Conservation (phyloP, 306 rosid species). For the Lagenaria siceraria region DNA sequence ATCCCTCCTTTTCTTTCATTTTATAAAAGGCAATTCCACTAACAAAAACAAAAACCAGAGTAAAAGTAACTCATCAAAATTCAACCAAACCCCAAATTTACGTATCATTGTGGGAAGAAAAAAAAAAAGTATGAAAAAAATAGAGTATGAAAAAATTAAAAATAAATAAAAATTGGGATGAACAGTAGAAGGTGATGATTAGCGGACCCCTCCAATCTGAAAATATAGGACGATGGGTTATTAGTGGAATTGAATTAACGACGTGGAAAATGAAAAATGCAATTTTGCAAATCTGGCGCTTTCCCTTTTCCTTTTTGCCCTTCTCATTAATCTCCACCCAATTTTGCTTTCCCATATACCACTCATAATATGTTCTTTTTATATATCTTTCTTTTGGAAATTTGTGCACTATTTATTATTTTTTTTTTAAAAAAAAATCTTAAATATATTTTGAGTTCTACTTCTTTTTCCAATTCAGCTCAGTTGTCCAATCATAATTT, state of each 20-base stretch:
- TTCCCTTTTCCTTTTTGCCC: background rate
- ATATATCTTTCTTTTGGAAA: background rate
- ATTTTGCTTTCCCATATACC: background rate
- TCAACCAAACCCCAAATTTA: background rate
- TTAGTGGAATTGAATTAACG: background rate
- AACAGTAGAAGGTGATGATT: slow-evolving; percentile 9
- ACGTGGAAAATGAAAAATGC: slow-evolving; percentile 1
- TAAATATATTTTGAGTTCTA: too few relatives aligned
- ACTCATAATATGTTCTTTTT: background rate
- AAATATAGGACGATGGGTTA: slow-evolving; percentile 15
- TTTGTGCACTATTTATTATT: too few relatives aligned
- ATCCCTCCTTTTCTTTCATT: too few relatives aligned
- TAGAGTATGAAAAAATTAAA: background rate
- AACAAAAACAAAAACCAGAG: background rate
- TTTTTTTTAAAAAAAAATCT: too few relatives aligned
- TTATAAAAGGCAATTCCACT: background rate
- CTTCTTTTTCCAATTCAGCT: too few relatives aligned
- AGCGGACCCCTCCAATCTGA: slow-evolving; percentile 5
- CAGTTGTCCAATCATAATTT: too few relatives aligned
- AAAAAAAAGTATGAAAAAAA: background rate
- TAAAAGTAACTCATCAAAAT: background rate
- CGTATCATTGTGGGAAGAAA: too few relatives aligned
- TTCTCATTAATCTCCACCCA: background rate
- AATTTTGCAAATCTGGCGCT: background rate
- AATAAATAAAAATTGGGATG: background rate